These are phyloP conservation scores for Xylaria multiplex DNA, from an alignment of 2,329 filamentous ascomycete genomes.

Conservation along the genomic window DNA sequence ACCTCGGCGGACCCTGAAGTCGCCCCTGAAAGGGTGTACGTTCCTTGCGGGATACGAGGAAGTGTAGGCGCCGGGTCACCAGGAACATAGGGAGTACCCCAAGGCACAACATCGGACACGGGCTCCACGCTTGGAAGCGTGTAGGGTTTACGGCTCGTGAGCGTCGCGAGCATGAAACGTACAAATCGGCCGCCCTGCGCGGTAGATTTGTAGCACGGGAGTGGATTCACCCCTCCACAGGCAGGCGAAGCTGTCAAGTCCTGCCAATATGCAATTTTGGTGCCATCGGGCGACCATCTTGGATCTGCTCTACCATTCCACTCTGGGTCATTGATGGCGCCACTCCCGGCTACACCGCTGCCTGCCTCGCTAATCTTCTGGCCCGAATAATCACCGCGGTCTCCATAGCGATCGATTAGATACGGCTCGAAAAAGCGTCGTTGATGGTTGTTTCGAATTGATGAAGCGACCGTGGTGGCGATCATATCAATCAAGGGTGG, in stretches of 20 bases:
- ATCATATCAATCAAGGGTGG: constrained; percentile 55
- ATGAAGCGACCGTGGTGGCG: constrained; percentile 49
- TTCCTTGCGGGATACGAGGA: constrained; percentile 16
- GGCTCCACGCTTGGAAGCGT: neutral
- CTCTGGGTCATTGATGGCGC: constrained; percentile 56
- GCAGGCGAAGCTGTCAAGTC: constrained; percentile 51
- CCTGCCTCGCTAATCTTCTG: constrained; percentile 56
- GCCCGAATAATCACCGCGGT: constrained; percentile 57
- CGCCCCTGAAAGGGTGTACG: constrained; percentile 37
- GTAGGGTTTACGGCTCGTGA: constrained; percentile 41
- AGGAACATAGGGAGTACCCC: constrained; percentile 48
- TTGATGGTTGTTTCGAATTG: constrained; percentile 57
- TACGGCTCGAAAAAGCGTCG: constrained; percentile 59
- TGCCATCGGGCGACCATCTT: constrained; percentile 54
- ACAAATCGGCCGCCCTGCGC: constrained; percentile 52
- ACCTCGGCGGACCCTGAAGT: constrained; percentile 41
- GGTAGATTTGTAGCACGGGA: constrained; percentile 54
- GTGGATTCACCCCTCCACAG: constrained; percentile 57
- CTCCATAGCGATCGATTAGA: constrained; percentile 56
- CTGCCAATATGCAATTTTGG: constrained; percentile 56
- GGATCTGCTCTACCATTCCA: constrained; percentile 62
- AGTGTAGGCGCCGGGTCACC: constrained; percentile 3
- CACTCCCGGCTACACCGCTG: constrained; percentile 44
- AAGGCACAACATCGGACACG: constrained; percentile 39
- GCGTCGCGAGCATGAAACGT: constrained; percentile 55